phyloP scores from a whole-genome alignment of 176 grass and related monocot genomes.

The Aegilops sharonensis region DNA sequence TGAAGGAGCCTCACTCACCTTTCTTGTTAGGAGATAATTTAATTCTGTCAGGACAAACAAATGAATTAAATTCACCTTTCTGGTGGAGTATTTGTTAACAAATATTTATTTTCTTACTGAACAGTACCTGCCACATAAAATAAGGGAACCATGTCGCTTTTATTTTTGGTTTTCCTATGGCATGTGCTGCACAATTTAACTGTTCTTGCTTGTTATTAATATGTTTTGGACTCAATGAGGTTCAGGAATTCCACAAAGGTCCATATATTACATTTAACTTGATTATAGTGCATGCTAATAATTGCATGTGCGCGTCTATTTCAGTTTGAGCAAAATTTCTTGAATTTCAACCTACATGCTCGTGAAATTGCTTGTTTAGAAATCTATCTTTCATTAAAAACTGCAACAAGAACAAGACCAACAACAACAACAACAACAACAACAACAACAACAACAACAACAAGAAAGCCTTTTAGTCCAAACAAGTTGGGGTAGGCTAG shows the following conservation, averaged over 20 bases:
- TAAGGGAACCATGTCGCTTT: background rate
- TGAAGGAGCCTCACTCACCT: background rate
- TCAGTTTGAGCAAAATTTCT: background rate
- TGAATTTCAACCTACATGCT: background rate
- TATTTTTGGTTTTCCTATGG: background rate
- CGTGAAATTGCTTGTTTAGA: background rate
- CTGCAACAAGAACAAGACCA: no score
- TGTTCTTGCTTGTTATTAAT: constrained; percentile 19
- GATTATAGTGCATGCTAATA: background rate
- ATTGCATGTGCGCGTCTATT: background rate
- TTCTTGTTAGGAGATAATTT: constrained; percentile 7
- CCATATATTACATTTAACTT: background rate
- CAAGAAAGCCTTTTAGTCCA: no score
- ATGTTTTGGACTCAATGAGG: background rate
- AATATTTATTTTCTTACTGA: background rate
- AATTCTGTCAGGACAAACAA: background rate
- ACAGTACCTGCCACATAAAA: background rate
- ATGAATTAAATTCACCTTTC: background rate
- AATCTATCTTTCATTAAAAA: background rate
- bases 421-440: no score
- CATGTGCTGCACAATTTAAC: background rate
- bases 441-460: no score
- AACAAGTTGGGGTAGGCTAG: no score
- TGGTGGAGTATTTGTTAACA: background rate
- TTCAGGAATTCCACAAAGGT: background rate